A percentile compares a stretch with the other conserved stretches of the same genome.
phyloP scores from a whole-genome alignment of 208 protist species.

The Trypanosoma melophagium region DNA sequence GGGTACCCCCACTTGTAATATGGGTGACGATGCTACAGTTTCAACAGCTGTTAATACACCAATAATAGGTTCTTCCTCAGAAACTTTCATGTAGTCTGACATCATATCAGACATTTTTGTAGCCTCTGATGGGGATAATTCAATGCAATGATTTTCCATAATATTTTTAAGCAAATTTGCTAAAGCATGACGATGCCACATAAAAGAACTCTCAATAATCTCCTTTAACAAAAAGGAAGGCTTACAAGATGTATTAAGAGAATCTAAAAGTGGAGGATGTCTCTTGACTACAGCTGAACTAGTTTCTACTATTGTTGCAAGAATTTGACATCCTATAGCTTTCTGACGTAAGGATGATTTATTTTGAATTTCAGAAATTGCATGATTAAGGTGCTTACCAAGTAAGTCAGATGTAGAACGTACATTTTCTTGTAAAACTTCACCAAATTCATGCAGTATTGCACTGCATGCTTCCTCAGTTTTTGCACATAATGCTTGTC shows the following conservation, averaged over 20 bases:
- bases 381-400: slow-evolving; percentile 38
- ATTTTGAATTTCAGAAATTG: slow-evolving; percentile 29
- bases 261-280: slow-evolving; percentile 70
- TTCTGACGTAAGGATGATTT: slow-evolving; percentile 26
- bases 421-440: slow-evolving; percentile 75
- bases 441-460: slow-evolving; percentile 44
- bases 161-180: slow-evolving; percentile 60
- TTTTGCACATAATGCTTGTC: slow-evolving; percentile 49
- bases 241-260: slow-evolving; percentile 49
- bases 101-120: slow-evolving; percentile 44
- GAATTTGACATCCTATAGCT: slow-evolving; percentile 62
- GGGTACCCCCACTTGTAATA: slow-evolving; percentile 42
- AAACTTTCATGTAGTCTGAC: slow-evolving; percentile 43
- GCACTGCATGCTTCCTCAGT: slow-evolving; percentile 39
- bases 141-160: slow-evolving; percentile 71
- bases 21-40: slow-evolving; percentile 44
- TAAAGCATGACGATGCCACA: slow-evolving; percentile 69
- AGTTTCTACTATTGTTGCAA: slow-evolving; percentile 64
- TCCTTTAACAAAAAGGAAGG: slow-evolving; percentile 50
- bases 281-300: slow-evolving; percentile 60
- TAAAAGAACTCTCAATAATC: slow-evolving; percentile 49
- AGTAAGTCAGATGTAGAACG: slow-evolving; percentile 72
- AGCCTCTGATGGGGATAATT: slow-evolving; percentile 53
- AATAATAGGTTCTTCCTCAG: slow-evolving; percentile 47
- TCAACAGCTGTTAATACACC: slow-evolving; percentile 60